phyloP scores from a whole-genome alignment of 495 filamentous ascomycete genomes.

The Lophium mytilinum region DNA sequence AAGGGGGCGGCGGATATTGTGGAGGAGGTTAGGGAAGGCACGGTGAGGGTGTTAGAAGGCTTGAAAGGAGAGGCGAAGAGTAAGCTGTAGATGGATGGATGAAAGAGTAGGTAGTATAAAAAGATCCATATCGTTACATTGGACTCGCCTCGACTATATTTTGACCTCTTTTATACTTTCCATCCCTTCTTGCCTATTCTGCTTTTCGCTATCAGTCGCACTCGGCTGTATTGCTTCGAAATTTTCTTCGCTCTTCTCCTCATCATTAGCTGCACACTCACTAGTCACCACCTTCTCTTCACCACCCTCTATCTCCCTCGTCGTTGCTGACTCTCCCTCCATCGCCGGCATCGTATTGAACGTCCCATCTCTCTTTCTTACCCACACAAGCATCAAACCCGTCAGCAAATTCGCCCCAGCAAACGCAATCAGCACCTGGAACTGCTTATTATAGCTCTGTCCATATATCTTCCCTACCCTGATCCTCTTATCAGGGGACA shows the following conservation, averaged over 20 bases:
- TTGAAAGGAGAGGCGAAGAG: neutral
- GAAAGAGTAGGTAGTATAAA: too few species aligned
- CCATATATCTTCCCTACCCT: slow-evolving; percentile 12
- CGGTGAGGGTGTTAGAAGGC: slow-evolving; percentile 14
- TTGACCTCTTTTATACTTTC: too few species aligned
- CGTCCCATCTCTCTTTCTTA: slow-evolving; percentile 5
- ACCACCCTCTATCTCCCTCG: too few species aligned
- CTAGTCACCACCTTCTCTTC: too few species aligned
- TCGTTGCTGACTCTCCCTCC: neutral
- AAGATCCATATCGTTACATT: too few species aligned
- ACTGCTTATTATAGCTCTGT: slow-evolving; percentile 18
- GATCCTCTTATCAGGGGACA: neutral
- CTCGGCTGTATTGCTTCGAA: too few species aligned
- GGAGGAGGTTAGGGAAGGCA: slow-evolving; percentile 32
- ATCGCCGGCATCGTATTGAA: neutral
- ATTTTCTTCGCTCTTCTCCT: too few species aligned
- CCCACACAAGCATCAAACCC: neutral
- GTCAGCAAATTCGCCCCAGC: slow-evolving; percentile 10
- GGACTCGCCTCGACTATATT: too few species aligned
- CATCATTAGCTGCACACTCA: too few species aligned
- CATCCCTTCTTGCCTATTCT: too few species aligned
- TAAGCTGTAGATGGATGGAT: too few species aligned
- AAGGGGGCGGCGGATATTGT: slow-evolving; percentile 40
- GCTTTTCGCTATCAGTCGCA: too few species aligned
- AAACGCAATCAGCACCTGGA: slow-evolving; percentile 18